Percentiles rank a stretch among this genome's conserved stretches.
Evolutionary conservation across 495 filamentous ascomycete species (phyloP).

Genomic region (Aspergillus cavernicola): DNA sequence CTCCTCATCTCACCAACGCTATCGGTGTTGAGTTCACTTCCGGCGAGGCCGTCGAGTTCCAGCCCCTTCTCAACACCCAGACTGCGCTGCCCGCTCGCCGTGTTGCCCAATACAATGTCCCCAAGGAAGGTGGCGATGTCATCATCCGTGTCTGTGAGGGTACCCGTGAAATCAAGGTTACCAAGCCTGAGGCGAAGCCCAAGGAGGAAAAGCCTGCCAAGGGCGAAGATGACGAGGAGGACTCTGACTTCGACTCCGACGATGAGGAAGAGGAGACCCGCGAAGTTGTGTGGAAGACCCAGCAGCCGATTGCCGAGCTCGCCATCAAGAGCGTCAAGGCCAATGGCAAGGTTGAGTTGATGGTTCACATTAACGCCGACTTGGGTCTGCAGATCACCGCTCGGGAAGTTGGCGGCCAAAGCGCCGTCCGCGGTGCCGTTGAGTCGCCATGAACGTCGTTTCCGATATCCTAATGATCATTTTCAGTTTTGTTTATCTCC

Average conservation of each 20-base stretch:
- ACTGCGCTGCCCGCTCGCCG: conserved; percentile 88
- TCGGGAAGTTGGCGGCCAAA: conserved; percentile 81
- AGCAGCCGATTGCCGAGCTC: conserved; percentile 79
- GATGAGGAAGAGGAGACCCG: conserved; percentile 78
- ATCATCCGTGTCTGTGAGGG: conserved; percentile 85
- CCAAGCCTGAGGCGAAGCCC: conserved; percentile 73
- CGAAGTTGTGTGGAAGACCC: conserved; percentile 90
- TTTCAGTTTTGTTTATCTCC: conserved; percentile 9
- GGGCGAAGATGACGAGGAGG: conserved; percentile 57
- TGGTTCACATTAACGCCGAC: conserved; percentile 77
- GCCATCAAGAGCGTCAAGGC: conserved; percentile 79
- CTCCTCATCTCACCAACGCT: conserved; percentile 81
- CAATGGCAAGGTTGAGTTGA: conserved; percentile 88
- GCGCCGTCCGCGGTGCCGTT: conserved; percentile 72
- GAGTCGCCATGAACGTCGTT: conserved; percentile 33
- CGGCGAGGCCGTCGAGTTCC: conserved; percentile 63
- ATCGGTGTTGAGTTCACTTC: conserved; percentile 79
- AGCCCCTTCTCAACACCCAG: conserved; percentile 72
- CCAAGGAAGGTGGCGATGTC: conserved; percentile 78
- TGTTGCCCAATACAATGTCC: conserved; percentile 67
- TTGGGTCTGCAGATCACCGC: conserved; percentile 72
- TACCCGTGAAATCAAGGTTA: conserved; percentile 81
- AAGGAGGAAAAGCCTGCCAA: conserved; percentile 60
- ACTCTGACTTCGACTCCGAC: conserved; percentile 60
- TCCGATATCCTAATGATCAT: conserved; percentile 24